Evolutionary conservation across 2,329 filamentous ascomycete genomes (phyloP), one percentile per base, ranked within the genome.

Genomic region (Rhynchosporium agropyri): DNA sequence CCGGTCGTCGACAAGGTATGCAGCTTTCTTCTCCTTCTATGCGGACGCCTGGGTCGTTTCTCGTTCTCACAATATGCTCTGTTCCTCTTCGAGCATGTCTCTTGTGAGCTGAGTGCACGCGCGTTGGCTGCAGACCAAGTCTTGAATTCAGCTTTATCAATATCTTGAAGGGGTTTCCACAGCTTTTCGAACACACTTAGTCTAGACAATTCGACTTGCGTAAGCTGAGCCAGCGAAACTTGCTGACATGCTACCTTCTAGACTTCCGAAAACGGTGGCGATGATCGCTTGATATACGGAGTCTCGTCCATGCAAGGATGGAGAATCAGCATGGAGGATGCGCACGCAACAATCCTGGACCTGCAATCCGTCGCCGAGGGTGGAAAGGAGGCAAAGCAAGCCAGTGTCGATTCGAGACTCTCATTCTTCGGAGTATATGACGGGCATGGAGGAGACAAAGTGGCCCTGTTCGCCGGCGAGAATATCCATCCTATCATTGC

Each of bases 321-420:
- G 95, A 90, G 95, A 81, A 98, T 99, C 80, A 97, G 91, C 82
- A 99, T 99, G 95, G 95, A 99, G 78, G 95, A 99, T 77, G 88
- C 95, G 68, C 95, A 99, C 80, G 91, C 91, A 66, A 85, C 90
- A 61, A 81, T 98, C 58, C 89, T 99, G 76, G 91, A 98, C 78
- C 86, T 98, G 70, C 86, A 95, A 74, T 49, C 64, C 29, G 58
- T 53, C 42, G 81, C 86, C 65, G 73, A 78, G 63, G 79, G 81
- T 66, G 81, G 83, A 53, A 77, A 79, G 68, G 78, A 80, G 57
- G 77, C 79, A 63, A 78, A 80, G 61, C 82, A 85, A 31, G 80
- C 86, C 69, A 84, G 89, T 71, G 86, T 86, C 40, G 79, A 81
- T 58, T 86, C 89, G 72, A 88, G 90, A 75, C 83, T 98, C 74